Base-by-base conservation (phyloP, 805 yeast species). In the Ogataea nonfermentans region DNA sequence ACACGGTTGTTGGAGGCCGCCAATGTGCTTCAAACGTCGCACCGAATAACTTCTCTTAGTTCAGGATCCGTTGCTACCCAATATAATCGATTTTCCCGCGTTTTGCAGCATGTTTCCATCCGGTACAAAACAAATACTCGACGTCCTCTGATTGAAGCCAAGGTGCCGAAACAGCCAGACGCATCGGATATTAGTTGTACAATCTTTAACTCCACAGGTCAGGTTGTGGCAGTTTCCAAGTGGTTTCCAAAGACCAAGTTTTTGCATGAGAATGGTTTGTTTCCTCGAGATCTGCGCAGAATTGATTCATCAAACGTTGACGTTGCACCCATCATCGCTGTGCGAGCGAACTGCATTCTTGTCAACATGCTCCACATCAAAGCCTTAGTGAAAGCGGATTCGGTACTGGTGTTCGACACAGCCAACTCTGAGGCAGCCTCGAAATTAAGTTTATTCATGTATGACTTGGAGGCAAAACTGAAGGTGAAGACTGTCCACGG, bases 281-380 rank as follows among this genome's bases (percentile, higher is more conserved):
- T 81, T 47, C 95, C 97, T 2, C 68, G 97, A 63, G 97, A 90
- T 60, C 66, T 90, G 47, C 65, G 97, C 22, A 89, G 86, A 55
- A 82, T 90, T 37, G 96, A 91, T 54, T 68, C 81, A 4, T 70
- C 84, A 1, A 67, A 78, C 26, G 73, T 77, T 39, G 95, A 88
- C 61, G 86, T 91, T 14, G 90, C 90, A 3, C 99, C 99, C 0
- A 79, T 88, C 13, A 83, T 93, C 32, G 80, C 90, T 44, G 88
- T 89, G 15, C 73, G 97, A 43, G 72, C 76, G 17, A 75, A 76
- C 47, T 83, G 95, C 37, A 84, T 91, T 13, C 67, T 93, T 38
- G 79, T 93, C 34, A 90, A 89, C 57, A 63, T 93, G 55, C 65
- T 93, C 26, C 93, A 90, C 58, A 88, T 93, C 35, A 84, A 93